Base-by-base conservation (phyloP, 2,329 filamentous ascomycete species). In the Fusarium buharicum region DNA sequence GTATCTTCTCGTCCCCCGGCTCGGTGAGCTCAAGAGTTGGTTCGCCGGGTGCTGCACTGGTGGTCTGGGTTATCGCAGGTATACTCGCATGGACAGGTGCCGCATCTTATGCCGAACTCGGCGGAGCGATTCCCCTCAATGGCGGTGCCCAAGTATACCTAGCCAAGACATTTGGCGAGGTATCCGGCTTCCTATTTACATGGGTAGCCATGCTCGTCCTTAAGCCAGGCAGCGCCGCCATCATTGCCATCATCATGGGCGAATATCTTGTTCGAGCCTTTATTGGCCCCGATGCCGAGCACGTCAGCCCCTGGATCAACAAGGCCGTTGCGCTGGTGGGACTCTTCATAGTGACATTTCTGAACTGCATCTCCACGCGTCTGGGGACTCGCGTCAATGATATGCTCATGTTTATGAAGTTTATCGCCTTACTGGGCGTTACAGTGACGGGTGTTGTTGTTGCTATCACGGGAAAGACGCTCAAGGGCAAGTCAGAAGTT, bases 231-330 rank as follows among this genome's bases (percentile, higher is more conserved):
- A 91, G 91, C 34, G 89, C 93, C 10, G 95, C 95, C 60, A 99
- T 99, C 73, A 92, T 99, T 64, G 86, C 94, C 65, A 97, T 99
- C 67, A 97, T 99, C 71, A 97, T 98, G 82, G 95, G 95, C 38
- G 95, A 99, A 77, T 99, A 99, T 73, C 81, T 97, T n/a, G 92
- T 97, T 49, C 85, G 93, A 41, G 93, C 93, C 13, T 84, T 90
- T 38, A 89, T 96, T 55, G 93, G 93, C 9, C 88, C 93, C n/a
- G 92, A 97, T 55, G 91, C 91, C 3, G 88, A 91, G 70, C 87
- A 87, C 20, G 84, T 93, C 51, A 95, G 86, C 72, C 86, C 88
- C 2, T 98, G 94, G 93, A 85, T 97, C 72, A 93, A 91, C 80
- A 99, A 98, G 79, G 85, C 82, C 3, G 91, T 97, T 28, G 95